phyloP scores from a whole-genome alignment of 768 basidiomycete genomes.

The Kwoniella pini region DNA sequence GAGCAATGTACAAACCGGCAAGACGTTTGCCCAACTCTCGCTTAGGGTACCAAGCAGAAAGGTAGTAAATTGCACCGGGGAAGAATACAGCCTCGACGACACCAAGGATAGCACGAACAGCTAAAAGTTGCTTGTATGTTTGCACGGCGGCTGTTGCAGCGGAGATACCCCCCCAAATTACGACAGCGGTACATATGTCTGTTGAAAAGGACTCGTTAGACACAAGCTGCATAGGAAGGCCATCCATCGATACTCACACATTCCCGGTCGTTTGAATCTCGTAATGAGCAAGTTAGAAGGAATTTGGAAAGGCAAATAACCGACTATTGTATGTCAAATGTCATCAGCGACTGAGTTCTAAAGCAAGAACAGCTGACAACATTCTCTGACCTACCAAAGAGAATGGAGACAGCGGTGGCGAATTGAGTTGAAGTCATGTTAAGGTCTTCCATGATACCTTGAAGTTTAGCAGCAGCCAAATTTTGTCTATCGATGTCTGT shows the following conservation, averaged over 20 bases:
- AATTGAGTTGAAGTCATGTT: constrained; percentile 38
- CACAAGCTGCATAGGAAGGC: too few relatives aligned
- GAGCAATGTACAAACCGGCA: constrained; percentile 41
- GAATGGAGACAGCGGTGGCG: constrained; percentile 40
- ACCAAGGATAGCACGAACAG: constrained; percentile 33
- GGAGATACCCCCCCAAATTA: constrained; percentile 36
- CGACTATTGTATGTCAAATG: background rate
- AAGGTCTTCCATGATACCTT: constrained; percentile 46
- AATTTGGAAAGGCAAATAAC: constrained; percentile 35
- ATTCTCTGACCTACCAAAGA: constrained; percentile 35
- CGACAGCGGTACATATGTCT: constrained; percentile 31
- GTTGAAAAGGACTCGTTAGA: too few relatives aligned
- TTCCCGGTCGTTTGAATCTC: constrained; percentile 33
- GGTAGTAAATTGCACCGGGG: constrained; percentile 45
- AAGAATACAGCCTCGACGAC: constrained; percentile 38
- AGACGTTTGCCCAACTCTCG: constrained; percentile 38
- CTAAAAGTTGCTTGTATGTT: constrained; percentile 25
- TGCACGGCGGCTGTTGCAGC: constrained; percentile 37
- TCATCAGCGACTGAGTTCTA: too few relatives aligned
- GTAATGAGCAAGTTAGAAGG: constrained; percentile 45
- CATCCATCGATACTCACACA: constrained; percentile 17
- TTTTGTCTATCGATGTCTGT: constrained; percentile 44
- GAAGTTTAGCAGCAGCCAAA: constrained; percentile 43
- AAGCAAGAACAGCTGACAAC: too few relatives aligned
- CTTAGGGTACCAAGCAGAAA: constrained; percentile 43